These are phyloP conservation scores for Rosa multiflora DNA, from an alignment of 306 rosid genomes.

Conservation along the genomic window DNA sequence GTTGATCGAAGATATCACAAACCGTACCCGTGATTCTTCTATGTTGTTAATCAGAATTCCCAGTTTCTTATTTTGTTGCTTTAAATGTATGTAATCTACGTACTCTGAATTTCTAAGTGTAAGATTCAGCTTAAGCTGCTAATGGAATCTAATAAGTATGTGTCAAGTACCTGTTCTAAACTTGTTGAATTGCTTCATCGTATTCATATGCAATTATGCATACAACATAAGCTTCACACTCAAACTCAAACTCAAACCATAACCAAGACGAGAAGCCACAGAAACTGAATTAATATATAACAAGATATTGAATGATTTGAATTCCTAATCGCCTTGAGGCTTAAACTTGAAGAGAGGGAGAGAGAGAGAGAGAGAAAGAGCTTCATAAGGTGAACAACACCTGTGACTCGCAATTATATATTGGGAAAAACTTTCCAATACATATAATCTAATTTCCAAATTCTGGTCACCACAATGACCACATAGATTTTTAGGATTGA, in stretches of 20 bases:
- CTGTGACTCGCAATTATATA: background rate
- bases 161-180: background rate
- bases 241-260: background rate
- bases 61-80: conserved; percentile 1
- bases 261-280: background rate
- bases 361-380: background rate
- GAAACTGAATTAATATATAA: background rate
- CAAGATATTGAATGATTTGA: background rate
- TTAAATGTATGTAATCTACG: background rate
- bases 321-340: background rate
- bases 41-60: background rate
- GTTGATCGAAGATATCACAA: conserved; percentile 21
- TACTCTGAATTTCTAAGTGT: background rate
- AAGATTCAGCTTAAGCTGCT: conserved; percentile 17
- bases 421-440: background rate
- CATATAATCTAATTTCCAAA: too few relatives aligned
- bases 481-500: background rate
- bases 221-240: background rate
- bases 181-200: background rate
- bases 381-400: background rate
- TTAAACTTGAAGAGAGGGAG: background rate
- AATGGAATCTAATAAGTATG: conserved; percentile 2
- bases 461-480: background rate
- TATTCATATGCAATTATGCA: background rate
- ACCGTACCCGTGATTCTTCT: conserved; percentile 3